phyloP scores from a whole-genome alignment of 345 rosid genomes.

The Iberis pinnata region DNA sequence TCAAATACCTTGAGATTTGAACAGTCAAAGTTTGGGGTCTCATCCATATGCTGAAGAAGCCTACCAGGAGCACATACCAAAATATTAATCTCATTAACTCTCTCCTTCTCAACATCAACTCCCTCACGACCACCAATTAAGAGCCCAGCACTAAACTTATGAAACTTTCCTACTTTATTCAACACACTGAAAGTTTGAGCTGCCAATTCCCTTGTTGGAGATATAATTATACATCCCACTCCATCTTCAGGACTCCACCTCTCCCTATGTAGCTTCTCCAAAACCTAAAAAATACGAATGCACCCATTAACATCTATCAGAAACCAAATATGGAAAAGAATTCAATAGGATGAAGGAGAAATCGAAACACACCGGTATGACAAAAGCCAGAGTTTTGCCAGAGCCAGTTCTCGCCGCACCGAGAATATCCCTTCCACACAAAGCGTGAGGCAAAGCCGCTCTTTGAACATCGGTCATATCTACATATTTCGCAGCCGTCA shows the following conservation, averaged over 20 bases:
- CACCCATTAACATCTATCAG: conserved; percentile 1
- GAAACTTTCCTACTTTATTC: conserved; percentile 66
- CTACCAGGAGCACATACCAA: conserved; percentile 95
- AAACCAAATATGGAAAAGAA: background rate
- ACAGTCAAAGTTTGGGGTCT: conserved; percentile 91
- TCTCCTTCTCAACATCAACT: conserved; percentile 69
- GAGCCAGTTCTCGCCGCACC: too few species aligned
- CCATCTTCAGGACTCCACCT: conserved; percentile 89
- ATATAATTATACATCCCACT: conserved; percentile 84
- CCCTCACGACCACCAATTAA: conserved; percentile 89
- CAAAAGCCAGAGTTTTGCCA: conserved; percentile 87
- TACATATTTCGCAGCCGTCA: conserved; percentile 45
- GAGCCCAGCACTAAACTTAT: conserved; percentile 78
- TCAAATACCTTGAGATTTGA: conserved; percentile 77
- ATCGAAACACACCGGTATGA: conserved; percentile 60
- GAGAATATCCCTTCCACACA: conserved; percentile 79
- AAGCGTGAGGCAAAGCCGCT: conserved; percentile 77
- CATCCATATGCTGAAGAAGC: conserved; percentile 96
- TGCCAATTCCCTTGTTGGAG: conserved; percentile 88
- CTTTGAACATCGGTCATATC: conserved; percentile 82
- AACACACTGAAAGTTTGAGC: conserved; percentile 73
- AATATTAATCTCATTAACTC: conserved; percentile 66
- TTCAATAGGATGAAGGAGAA: background rate
- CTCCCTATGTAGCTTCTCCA: conserved; percentile 76
- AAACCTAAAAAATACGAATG: conserved; percentile 52